Evolutionary conservation across 371 early-diverging fungal species (phyloP).

Genomic region (Apophysomyces ossiformis): DNA sequence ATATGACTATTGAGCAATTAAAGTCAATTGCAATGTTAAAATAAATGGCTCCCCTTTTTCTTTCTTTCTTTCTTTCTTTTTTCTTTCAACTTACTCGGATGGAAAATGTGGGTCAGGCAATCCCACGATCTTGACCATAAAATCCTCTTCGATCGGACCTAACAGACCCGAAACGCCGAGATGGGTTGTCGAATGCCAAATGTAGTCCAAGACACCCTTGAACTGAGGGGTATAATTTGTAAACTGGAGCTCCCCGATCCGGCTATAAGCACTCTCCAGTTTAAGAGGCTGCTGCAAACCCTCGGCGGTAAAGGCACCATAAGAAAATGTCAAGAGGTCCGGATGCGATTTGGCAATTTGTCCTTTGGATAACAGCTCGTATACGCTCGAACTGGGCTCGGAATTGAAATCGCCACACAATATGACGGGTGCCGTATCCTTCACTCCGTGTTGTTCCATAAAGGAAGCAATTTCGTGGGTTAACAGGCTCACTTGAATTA

Average conservation of each 20-base stretch:
- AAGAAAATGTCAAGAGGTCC: constrained; percentile 77
- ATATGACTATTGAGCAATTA: constrained; percentile 1
- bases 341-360: constrained; percentile 70
- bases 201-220: constrained; percentile 93
- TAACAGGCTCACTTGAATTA: constrained; percentile 91
- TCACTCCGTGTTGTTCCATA: constrained; percentile 13
- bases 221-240: constrained; percentile 93
- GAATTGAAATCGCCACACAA: constrained; percentile 97
- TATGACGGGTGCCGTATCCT: constrained; percentile 34
- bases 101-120: constrained; percentile 91
- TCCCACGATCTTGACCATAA: constrained; percentile 75
- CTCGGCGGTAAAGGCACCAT: constrained; percentile 77
- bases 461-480: constrained; percentile 70
- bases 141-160: constrained; percentile 79
- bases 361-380: constrained; percentile 75
- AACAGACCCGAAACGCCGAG: constrained; percentile 77
- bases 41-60: too few species aligned
- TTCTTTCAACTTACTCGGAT: constrained; percentile 67
- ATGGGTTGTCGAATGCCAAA: constrained; percentile 83
- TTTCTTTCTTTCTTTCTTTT: not conserved
- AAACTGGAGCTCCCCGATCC: constrained; percentile 74
- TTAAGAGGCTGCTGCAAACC: constrained; percentile 75
- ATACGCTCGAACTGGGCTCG: constrained; percentile 82
- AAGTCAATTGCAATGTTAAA: not conserved
- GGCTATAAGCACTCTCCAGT: constrained; percentile 76